Conservation (phyloP, 768 basidiomycete genomes). For the Lactifluus pinguis region DNA sequence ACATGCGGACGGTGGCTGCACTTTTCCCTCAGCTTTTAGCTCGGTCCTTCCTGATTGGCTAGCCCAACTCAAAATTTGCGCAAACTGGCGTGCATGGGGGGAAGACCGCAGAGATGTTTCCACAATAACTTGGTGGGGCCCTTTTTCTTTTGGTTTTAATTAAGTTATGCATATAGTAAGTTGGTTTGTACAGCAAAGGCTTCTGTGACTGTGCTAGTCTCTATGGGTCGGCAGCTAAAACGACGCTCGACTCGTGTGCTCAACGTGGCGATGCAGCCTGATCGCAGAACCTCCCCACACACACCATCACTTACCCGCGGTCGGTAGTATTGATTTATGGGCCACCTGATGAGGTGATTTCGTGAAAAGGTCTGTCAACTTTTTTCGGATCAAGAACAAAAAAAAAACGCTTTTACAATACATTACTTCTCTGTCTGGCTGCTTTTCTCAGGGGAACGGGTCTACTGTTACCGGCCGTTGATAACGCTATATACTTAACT, state of each 20-base stretch:
- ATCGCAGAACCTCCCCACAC: not conserved
- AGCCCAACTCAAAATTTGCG: not conserved
- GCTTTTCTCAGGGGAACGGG: not conserved
- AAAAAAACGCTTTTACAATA: not conserved
- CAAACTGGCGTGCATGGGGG: not conserved
- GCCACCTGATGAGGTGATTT: constrained; percentile 5
- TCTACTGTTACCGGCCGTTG: not conserved
- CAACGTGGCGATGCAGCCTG: constrained; percentile 7
- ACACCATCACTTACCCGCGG: not conserved
- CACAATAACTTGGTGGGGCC: not conserved
- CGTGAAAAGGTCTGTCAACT: not conserved
- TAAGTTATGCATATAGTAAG: too few relatives aligned
- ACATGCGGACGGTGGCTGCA: not conserved
- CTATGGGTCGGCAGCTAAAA: not conserved
- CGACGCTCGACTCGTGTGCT: constrained; percentile 9
- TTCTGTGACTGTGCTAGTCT: constrained; percentile 7
- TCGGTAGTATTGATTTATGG: not conserved
- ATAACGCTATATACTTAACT: not conserved
- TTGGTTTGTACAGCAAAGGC: not conserved
- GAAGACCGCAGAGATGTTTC: not conserved
- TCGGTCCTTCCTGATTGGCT: not conserved
- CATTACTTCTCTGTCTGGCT: not conserved
- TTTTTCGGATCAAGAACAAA: not conserved
- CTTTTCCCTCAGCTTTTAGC: not conserved
- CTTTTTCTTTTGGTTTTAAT: not conserved